Evolutionary conservation across 2,329 filamentous ascomycete species (phyloP).

Genomic region (Torrubiella hemipterigena): DNA sequence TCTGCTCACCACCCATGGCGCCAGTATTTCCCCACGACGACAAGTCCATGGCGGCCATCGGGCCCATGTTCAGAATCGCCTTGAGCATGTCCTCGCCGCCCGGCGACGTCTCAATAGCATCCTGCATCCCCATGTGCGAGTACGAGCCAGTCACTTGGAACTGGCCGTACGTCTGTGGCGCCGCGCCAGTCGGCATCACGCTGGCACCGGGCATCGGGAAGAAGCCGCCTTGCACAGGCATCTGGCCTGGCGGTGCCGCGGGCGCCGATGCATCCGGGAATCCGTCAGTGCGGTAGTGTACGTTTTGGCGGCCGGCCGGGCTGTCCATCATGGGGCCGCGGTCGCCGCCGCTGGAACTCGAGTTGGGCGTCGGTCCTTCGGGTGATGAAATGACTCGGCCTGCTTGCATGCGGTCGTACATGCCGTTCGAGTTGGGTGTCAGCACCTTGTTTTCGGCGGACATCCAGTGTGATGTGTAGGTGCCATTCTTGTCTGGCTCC

Average conservation of each 20-base stretch:
- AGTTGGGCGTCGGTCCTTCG: slow-evolving; percentile 46
- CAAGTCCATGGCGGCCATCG: slow-evolving; percentile 49
- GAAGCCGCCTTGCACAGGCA: slow-evolving; percentile 25
- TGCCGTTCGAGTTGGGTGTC: slow-evolving; percentile 19
- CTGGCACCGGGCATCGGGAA: slow-evolving; percentile 27
- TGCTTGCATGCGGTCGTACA: slow-evolving; percentile 21
- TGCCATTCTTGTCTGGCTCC: too few relatives aligned
- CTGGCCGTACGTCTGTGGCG: too few relatives aligned
- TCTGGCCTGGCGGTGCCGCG: slow-evolving; percentile 29
- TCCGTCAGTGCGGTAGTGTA: too few relatives aligned
- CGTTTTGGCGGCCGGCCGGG: too few relatives aligned
- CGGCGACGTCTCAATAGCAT: slow-evolving; percentile 25
- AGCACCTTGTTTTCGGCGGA: slow-evolving; percentile 24
- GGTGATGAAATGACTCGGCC: slow-evolving; percentile 31
- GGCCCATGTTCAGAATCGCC: slow-evolving; percentile 44
- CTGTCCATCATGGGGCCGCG: too few relatives aligned
- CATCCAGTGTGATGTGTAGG: slow-evolving; percentile 28
- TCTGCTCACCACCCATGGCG: slow-evolving; percentile 6
- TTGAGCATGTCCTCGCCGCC: slow-evolving; percentile 41
- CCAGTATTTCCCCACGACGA: slow-evolving; percentile 33
- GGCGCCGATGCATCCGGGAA: too few relatives aligned
- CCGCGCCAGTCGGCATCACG: too few relatives aligned
- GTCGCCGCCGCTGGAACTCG: slow-evolving; percentile 25
- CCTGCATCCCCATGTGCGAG: slow-evolving; percentile 22
- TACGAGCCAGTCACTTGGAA: not conserved